Evolutionary conservation across 1,139 yeast species (phyloP).

Genomic region (Saccharomycopsis phalli): DNA sequence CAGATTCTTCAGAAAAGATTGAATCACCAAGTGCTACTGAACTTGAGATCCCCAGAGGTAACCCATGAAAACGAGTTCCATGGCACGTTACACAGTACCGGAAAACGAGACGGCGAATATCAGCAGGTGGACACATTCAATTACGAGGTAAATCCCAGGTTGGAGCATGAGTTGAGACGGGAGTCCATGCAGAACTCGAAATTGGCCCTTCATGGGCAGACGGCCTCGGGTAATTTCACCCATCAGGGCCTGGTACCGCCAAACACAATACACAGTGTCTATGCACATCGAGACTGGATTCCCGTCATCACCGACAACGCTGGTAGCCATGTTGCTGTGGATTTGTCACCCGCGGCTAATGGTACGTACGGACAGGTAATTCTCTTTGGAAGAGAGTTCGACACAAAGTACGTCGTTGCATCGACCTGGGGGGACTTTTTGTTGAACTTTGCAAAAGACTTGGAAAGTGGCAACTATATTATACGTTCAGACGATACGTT

Average conservation of each 20-base stretch:
- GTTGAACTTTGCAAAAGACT: slow-evolving; percentile 71
- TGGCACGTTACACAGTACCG: background rate
- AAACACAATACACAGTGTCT: slow-evolving; percentile 55
- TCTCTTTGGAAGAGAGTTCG: slow-evolving; percentile 83
- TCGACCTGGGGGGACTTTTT: slow-evolving; percentile 82
- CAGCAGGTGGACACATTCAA: slow-evolving; percentile 12
- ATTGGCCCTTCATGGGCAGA: slow-evolving; percentile 7
- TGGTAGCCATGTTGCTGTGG: slow-evolving; percentile 87
- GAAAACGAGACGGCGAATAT: slow-evolving; percentile 8
- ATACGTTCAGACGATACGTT: slow-evolving; percentile 45
- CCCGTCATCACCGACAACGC: slow-evolving; percentile 81
- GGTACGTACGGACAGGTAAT: slow-evolving; percentile 83
- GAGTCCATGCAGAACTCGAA: background rate
- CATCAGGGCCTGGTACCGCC: slow-evolving; percentile 70
- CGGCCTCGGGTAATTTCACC: slow-evolving; percentile 11
- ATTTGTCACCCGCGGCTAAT: slow-evolving; percentile 70
- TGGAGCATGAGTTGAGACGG: slow-evolving; percentile 11
- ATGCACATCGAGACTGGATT: slow-evolving; percentile 86
- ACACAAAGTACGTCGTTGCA: slow-evolving; percentile 67
- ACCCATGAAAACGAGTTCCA: slow-evolving; percentile 17
- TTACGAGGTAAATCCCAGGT: slow-evolving; percentile 16
- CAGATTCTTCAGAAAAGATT: slow-evolving; percentile 9
- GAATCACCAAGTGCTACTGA: slow-evolving; percentile 5
- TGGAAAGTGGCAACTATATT: slow-evolving; percentile 65
- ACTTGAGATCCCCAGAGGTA: slow-evolving; percentile 15